phyloP scores from a whole-genome alignment of 2,329 filamentous ascomycete genomes.

The Chrysoporthe cubensis region DNA sequence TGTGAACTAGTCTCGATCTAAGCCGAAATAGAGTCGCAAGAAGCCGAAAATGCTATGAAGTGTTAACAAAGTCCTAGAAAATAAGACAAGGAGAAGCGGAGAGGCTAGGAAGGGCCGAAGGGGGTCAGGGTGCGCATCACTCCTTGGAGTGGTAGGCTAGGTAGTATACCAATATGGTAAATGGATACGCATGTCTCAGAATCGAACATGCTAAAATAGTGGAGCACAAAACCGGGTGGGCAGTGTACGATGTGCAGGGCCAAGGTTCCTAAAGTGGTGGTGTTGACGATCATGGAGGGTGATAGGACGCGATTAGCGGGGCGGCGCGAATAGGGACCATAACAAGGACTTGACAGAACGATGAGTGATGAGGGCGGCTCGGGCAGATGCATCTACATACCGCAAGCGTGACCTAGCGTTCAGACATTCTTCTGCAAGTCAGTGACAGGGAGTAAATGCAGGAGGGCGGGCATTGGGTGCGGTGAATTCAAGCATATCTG shows the following conservation, averaged over 20 bases:
- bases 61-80: neutral
- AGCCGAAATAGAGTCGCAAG: neutral
- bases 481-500: neutral
- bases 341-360: neutral
- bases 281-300: conserved; percentile 2
- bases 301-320: conserved; percentile 8
- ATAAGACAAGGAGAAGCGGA: neutral
- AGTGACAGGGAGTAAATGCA: neutral
- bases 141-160: neutral
- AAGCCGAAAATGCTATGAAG: neutral
- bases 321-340: neutral
- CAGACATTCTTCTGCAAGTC: conserved; percentile 1
- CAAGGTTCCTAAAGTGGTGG: neutral
- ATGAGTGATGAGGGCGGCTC: neutral
- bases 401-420: neutral
- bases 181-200: conserved; percentile 14
- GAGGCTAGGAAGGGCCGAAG: neutral
- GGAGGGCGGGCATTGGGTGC: neutral
- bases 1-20: neutral
- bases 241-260: neutral
- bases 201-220: neutral
- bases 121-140: neutral
- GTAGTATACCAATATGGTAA: neutral
- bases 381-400: conserved; percentile 13
- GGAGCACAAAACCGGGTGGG: neutral